Base-by-base conservation (phyloP, 2,329 filamentous ascomycete genomes). In the Fusarium humuli region DNA sequence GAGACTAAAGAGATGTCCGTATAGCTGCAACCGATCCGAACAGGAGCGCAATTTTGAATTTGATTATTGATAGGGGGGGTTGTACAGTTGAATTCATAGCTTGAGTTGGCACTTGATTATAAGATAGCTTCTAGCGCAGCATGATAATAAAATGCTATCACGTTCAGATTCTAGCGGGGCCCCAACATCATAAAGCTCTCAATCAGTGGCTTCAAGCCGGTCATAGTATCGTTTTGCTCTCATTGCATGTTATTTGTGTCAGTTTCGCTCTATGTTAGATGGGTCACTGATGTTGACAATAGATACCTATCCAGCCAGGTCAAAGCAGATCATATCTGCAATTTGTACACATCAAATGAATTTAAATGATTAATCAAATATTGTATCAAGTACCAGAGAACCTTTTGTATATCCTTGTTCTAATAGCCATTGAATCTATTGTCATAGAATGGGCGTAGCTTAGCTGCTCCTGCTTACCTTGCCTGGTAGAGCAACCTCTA, bases 1-100 rank as follows among this genome's bases (percentile, higher is more conserved):
- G 41, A 72, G 60, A 73, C 65, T 9, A 64, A 53, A 6, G 65
- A 63, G n/a, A 61, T 75, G 49, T 54, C 56, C 27, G 53, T 73
- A 45, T 74, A 65, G 40, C 29, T 44, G 44, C 32, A 25, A 14
- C 7, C 14, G 27, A 5, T 32, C 29, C 27, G 13, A 29, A 40
- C n/a, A 34, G 32, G 22, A 22, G 11, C 16, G 13, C 11, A 6
- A 32, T 4, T 46, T 18, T 55, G 25, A 11, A 30, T 14, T 22
- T 6, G 30, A 32, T 32, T 29, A 55, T n/a, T 20, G 29, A 6
- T 9, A 32, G 12, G 23, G n/a, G 32, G 23, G 18, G 16, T 27
- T 14, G 16, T 20, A 7, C 11, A 13, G 18, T 34, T 25, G 6
- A 23, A 16, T n/a, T 37, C 23, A 20, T 14, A 22, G 16, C 18